phyloP scores from a whole-genome alignment of 495 filamentous ascomycete species.

The Penicillium nucicola region DNA sequence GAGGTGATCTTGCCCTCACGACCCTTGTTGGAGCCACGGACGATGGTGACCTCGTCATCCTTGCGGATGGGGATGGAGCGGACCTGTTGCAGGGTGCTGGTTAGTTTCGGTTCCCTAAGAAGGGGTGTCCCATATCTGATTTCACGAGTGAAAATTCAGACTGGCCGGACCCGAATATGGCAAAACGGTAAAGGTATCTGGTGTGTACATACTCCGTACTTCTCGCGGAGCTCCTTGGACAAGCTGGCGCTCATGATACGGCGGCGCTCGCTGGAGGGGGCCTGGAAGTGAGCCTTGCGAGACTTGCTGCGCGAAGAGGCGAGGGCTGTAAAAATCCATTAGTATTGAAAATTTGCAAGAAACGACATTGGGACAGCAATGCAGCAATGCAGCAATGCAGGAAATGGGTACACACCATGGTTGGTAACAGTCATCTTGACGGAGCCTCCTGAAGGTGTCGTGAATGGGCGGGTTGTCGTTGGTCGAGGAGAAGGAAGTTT shows the following conservation, averaged over 20 bases:
- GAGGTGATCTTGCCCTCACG: conserved; percentile 88
- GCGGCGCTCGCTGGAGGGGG: conserved; percentile 86
- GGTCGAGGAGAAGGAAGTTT: conserved; percentile 28
- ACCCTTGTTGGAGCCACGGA: conserved; percentile 88
- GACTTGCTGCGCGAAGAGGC: conserved; percentile 92
- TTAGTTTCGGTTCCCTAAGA: conserved; percentile 6
- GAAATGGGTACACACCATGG: conserved; percentile 33
- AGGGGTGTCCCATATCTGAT: conserved; percentile 7
- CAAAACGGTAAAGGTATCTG: not conserved
- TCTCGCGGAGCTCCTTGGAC: conserved; percentile 91
- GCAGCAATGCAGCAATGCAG: too few relatives aligned
- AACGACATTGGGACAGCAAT: conserved; percentile 2
- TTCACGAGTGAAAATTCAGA: not conserved
- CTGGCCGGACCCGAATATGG: not conserved
- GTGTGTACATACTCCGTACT: conserved; percentile 75
- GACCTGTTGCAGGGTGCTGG: conserved; percentile 54
- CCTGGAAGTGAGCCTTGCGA: conserved; percentile 93
- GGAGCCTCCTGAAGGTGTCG: conserved; percentile 27
- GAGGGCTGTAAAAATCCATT: conserved; percentile 48
- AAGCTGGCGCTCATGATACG: conserved; percentile 92
- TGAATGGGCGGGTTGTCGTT: conserved; percentile 39
- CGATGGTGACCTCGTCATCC: conserved; percentile 90
- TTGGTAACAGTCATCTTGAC: conserved; percentile 41
- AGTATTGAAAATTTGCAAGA: conserved; percentile 19
- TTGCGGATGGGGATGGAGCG: conserved; percentile 97